phyloP scores from a whole-genome alignment of 768 basidiomycete genomes.

The Panaeolus cyanescens region DNA sequence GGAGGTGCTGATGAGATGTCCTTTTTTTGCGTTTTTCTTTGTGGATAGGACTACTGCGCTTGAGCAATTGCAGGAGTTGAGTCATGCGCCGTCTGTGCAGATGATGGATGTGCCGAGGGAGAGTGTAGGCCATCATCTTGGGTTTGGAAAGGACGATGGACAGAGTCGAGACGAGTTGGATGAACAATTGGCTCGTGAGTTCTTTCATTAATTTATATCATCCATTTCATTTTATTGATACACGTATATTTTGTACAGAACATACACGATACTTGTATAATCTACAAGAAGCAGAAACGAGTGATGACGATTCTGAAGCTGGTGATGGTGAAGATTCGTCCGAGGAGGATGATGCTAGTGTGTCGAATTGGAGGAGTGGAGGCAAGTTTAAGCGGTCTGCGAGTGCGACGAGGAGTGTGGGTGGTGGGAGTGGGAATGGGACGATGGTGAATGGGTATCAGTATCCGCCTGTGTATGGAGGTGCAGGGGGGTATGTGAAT shows the following conservation, averaged over 20 bases:
- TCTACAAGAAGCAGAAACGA: constrained; percentile 50
- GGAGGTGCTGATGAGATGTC: not conserved
- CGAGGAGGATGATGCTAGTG: constrained; percentile 26
- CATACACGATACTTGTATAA: constrained; percentile 67
- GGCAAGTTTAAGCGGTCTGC: not conserved
- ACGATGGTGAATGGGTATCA: not conserved
- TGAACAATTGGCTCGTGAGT: constrained; percentile 70
- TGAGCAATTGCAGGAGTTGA: constrained; percentile 45
- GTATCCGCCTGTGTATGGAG: not conserved
- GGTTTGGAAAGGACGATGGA: constrained; percentile 51
- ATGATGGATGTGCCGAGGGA: constrained; percentile 84
- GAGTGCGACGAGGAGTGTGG: not conserved
- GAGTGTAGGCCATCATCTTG: constrained; percentile 63
- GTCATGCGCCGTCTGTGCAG: constrained; percentile 79
- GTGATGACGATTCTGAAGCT: constrained; percentile 47
- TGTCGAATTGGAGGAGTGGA: not conserved
- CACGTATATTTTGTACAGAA: constrained; percentile 47
- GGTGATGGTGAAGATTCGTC: constrained; percentile 43
- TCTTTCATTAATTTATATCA: not conserved
- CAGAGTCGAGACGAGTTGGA: constrained; percentile 64
- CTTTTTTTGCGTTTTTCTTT: constrained; percentile 3
- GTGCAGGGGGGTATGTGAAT: not conserved
- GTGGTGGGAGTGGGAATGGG: too few species aligned
- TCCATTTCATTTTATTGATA: not conserved
- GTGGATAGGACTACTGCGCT: constrained; percentile 34